phyloP scores from a whole-genome alignment of 2,329 filamentous ascomycete species.

The Hymenotorrendiella dingleyae region DNA sequence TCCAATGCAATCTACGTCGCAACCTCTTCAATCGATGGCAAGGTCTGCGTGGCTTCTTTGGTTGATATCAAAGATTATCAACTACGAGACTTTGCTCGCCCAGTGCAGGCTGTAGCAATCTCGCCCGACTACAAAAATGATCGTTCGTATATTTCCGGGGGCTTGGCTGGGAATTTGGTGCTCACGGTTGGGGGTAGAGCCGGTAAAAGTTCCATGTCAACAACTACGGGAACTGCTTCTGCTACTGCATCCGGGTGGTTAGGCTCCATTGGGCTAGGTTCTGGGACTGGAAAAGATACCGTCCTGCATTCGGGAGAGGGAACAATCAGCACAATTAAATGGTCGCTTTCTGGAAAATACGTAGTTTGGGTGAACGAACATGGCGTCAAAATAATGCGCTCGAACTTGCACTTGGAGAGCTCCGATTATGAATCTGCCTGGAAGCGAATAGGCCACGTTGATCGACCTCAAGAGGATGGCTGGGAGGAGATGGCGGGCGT shows the following conservation, averaged over 20 bases:
- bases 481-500: slow-evolving; percentile 97
- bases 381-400: slow-evolving; percentile 96
- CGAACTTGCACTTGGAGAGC: slow-evolving; percentile 72
- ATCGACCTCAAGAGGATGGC: slow-evolving; percentile 75
- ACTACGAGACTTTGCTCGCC: slow-evolving; percentile 86
- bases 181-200: slow-evolving; percentile 75
- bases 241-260: slow-evolving; percentile 87
- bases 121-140: slow-evolving; percentile 93
- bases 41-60: slow-evolving; percentile 86
- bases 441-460: slow-evolving; percentile 90
- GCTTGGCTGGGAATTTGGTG: slow-evolving; percentile 79
- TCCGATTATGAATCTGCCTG: slow-evolving; percentile 77
- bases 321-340: slow-evolving; percentile 84
- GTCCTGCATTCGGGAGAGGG: slow-evolving; percentile 90
- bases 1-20: slow-evolving; percentile 92
- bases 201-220: slow-evolving; percentile 76
- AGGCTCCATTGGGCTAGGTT: slow-evolving; percentile 75
- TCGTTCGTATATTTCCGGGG: slow-evolving; percentile 83
- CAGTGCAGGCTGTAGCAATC: slow-evolving; percentile 86
- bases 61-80: slow-evolving; percentile 86
- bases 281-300: slow-evolving; percentile 75
- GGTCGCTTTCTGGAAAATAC: slow-evolving; percentile 88
- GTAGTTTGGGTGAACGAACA: slow-evolving; percentile 95
- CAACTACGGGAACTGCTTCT: slow-evolving; percentile 75
- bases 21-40: slow-evolving; percentile 90